Conservation (phyloP, 1,284 basidiomycete genomes). For the Trichosporon asahii region DNA sequence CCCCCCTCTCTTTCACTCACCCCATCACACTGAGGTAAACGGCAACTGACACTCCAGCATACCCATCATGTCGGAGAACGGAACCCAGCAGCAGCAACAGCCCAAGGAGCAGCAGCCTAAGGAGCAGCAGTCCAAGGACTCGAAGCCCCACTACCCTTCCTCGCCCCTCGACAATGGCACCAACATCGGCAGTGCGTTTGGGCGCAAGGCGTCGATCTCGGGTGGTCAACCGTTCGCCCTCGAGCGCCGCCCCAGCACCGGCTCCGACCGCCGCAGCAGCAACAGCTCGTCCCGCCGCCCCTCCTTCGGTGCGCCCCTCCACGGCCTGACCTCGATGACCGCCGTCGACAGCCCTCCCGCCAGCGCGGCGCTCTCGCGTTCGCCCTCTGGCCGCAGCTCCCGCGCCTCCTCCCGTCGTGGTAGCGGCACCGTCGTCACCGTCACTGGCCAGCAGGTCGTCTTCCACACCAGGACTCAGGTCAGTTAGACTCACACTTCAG, state of each 20-base stretch:
- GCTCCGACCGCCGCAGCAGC: neutral
- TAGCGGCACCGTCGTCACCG: conserved; percentile 63
- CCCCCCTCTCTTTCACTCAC: neutral
- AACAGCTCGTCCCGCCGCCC: neutral
- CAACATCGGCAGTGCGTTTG: conserved; percentile 41
- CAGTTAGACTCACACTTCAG: conserved; percentile 12
- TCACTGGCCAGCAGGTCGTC: conserved; percentile 69
- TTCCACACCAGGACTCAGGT: conserved; percentile 58
- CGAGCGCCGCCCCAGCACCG: conserved; percentile 13
- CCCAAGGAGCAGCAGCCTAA: neutral
- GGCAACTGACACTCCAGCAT: neutral
- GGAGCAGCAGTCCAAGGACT: neutral
- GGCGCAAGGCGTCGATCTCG: conserved; percentile 34
- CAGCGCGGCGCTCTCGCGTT: conserved; percentile 8
- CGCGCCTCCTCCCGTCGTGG: conserved; percentile 33
- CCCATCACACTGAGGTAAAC: neutral
- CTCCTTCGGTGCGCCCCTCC: conserved; percentile 1
- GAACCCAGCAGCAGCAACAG: neutral
- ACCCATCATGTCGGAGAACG: conserved; percentile 18
- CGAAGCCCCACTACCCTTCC: neutral
- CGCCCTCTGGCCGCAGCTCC: conserved; percentile 21
- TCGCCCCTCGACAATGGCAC: conserved; percentile 41
- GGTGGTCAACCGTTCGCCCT: conserved; percentile 11
- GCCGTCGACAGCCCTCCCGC: neutral
- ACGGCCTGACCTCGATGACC: conserved; percentile 1